Percentiles rank a stretch among this genome's conserved stretches.
Evolutionary conservation across 1,139 yeast genomes (phyloP).

Genomic region (Suhomyces guaymorum): DNA sequence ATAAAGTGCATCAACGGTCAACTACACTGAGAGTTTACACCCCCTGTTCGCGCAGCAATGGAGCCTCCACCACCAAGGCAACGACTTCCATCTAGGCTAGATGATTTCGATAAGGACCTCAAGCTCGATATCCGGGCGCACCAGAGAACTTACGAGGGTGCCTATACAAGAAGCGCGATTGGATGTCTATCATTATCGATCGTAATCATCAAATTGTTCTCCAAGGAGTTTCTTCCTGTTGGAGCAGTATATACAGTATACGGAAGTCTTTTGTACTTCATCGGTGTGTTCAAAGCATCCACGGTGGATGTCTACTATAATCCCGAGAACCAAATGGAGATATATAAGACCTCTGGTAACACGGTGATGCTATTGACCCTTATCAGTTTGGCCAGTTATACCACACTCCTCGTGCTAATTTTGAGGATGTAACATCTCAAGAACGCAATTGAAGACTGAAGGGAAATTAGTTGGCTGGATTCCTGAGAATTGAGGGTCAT

Average conservation of each 20-base stretch:
- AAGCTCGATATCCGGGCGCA: conserved; percentile 59
- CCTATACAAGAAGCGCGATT: conserved; percentile 56
- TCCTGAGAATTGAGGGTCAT: too few relatives aligned
- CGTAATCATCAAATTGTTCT: conserved; percentile 52
- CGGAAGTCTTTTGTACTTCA: conserved; percentile 49
- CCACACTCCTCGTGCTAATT: conserved; percentile 45
- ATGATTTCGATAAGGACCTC: conserved; percentile 35
- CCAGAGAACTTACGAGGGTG: conserved; percentile 63
- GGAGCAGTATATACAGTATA: conserved; percentile 56
- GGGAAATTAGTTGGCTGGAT: too few relatives aligned
- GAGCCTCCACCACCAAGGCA: conserved; percentile 13
- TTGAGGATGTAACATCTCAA: conserved; percentile 38
- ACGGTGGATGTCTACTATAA: conserved; percentile 50
- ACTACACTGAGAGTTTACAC: too few relatives aligned
- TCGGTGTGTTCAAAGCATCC: conserved; percentile 49
- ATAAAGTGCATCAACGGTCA: too few relatives aligned
- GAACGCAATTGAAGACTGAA: too few relatives aligned
- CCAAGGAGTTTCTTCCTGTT: conserved; percentile 52
- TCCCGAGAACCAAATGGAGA: conserved; percentile 39
- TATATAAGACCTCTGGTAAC: conserved; percentile 53
- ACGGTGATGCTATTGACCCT: conserved; percentile 44
- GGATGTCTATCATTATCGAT: conserved; percentile 48
- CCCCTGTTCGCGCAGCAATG: neutral
- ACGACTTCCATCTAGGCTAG: conserved; percentile 38
- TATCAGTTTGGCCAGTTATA: conserved; percentile 48